Base-by-base conservation (phyloP, 2,329 filamentous ascomycete genomes). In the Knoxdaviesia capensis region DNA sequence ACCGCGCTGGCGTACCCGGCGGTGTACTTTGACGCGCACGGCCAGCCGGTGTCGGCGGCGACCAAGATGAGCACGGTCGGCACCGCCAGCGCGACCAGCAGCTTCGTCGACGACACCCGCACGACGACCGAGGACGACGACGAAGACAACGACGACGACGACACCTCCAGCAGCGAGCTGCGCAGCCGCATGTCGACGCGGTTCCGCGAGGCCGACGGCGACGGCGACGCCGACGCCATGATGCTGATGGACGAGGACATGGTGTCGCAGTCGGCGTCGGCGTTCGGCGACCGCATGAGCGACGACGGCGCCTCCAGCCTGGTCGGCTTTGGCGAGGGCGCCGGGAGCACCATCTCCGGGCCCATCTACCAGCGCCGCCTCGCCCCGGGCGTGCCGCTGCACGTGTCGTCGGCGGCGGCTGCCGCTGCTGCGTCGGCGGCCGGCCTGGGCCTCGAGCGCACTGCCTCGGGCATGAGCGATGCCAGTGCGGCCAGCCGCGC, bases 291-390 rank as follows among this genome's bases (percentile, higher is more conserved):
- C 49, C 82, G 80, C 45, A 80, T 90, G 69, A 88, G 82, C 51
- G 86, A 93, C 51, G 85, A 93, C 52, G 80, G 78, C 6, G 78
- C 77, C 41, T 83, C 79, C 3, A 88, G 80, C 47, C 67, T 94
- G 5, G 88, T 94, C 7, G 88, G 81, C 0, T 94, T 94, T 51
- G 88, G 88, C 40, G 87, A 94, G 57, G 88, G 87, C 33, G 87
- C 88, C 7, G 83, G 80, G 50, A 85, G 80, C 56, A 85, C 85
- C 5, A 77, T 87, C 44, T 84, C 77, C 45, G 85, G 85, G 0
- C 83, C 83, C 35, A 80, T 81, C 54, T 70, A 81, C 60, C 64
- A 71, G 56, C 60, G 69, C 46, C 56, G 69, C 39, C 57, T 63
- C 58, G 59, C 48, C 65, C 63, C 49, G 60, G 54, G 47, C 59